phyloP scores from a whole-genome alignment of 2,329 filamentous ascomycete species.

The Botryotinia calthae region DNA sequence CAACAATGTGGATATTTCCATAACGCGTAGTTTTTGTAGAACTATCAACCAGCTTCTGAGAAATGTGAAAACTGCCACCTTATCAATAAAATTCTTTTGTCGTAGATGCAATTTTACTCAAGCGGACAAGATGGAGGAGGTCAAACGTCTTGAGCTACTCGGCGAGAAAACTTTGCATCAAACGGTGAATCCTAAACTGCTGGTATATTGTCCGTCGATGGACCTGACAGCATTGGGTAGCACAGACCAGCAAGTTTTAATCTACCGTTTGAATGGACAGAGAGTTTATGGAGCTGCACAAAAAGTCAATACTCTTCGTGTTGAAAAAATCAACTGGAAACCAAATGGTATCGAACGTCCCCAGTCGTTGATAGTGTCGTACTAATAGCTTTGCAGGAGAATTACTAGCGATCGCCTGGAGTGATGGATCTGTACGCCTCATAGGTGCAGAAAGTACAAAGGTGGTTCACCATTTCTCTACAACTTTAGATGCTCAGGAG shows the following conservation, averaged over 20 bases:
- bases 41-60: not conserved
- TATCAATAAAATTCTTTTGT: not conserved
- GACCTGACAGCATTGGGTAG: constrained; percentile 76
- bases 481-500: constrained; percentile 32
- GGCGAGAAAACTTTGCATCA: constrained; percentile 58
- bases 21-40: not conserved
- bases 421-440: constrained; percentile 73
- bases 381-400: constrained; percentile 48
- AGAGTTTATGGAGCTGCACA: constrained; percentile 53
- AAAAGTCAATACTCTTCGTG: constrained; percentile 39
- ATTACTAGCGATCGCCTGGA: constrained; percentile 79
- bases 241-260: constrained; percentile 65
- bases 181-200: constrained; percentile 54
- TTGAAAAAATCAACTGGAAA: constrained; percentile 42
- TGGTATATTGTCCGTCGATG: constrained; percentile 79
- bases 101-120: not conserved
- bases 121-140: constrained; percentile 26
- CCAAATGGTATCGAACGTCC: constrained; percentile 35
- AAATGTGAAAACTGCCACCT: constrained; percentile 8
- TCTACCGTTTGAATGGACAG: constrained; percentile 78
- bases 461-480: constrained; percentile 66
- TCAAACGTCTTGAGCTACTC: constrained; percentile 41
- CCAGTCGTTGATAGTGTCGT: not conserved
- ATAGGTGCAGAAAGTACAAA: constrained; percentile 80
- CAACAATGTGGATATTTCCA: constrained; percentile 12